Evolutionary conservation across 2,329 filamentous ascomycete genomes (phyloP).

Genomic region (Ambrosiella cleistominuta): DNA sequence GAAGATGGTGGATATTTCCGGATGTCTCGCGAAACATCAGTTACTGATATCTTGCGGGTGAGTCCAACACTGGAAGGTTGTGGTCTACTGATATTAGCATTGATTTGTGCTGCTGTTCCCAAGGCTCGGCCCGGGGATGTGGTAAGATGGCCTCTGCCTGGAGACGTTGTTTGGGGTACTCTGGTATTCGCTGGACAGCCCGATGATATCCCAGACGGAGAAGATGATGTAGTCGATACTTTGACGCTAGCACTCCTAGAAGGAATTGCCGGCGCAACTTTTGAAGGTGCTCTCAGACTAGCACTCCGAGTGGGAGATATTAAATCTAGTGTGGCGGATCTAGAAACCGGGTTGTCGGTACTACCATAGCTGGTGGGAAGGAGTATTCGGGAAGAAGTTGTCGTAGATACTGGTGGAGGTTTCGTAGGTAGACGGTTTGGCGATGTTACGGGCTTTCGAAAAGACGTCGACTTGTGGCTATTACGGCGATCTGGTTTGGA

Average conservation of each 20-base stretch:
- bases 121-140: neutral
- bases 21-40: neutral
- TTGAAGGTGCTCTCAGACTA: neutral
- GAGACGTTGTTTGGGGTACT: neutral
- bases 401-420: slow-evolving; percentile 19
- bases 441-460: slow-evolving; percentile 19
- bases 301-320: neutral
- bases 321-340: slow-evolving; percentile 8
- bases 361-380: neutral
- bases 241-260: neutral
- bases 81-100: neutral
- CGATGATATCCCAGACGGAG: neutral
- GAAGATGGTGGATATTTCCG: slow-evolving; percentile 21
- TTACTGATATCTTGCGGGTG: neutral
- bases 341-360: slow-evolving; percentile 15
- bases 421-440: slow-evolving; percentile 35
- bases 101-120: neutral
- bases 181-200: neutral
- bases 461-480: neutral
- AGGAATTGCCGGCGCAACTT: neutral
- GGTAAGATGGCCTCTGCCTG: neutral
- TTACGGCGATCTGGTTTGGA: slow-evolving; percentile 18
- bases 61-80: neutral
- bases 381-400: neutral
- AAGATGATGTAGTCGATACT: neutral